Evolutionary conservation across 1,284 basidiomycete species (phyloP).

Genomic region (Athelia psychrophila): DNA sequence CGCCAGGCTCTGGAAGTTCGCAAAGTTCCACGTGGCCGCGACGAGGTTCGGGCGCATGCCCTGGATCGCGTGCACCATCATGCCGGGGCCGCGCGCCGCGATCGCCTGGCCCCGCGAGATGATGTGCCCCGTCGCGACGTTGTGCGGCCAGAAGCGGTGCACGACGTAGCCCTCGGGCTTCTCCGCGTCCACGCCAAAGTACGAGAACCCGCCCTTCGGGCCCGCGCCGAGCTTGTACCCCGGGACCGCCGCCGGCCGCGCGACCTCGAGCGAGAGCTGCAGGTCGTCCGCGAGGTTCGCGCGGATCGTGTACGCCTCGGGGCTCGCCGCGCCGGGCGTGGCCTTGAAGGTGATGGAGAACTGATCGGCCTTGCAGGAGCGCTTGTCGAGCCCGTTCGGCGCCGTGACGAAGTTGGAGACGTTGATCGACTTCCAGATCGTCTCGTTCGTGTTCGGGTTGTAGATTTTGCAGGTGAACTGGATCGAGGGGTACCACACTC

Average conservation of each 20-base stretch:
- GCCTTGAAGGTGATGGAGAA: slow-evolving; percentile 80
- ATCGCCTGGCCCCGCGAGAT: slow-evolving; percentile 70
- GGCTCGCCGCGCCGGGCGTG: slow-evolving; percentile 59
- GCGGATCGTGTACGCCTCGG: slow-evolving; percentile 78
- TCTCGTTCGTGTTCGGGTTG: slow-evolving; percentile 78
- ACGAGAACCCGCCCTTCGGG: slow-evolving; percentile 84
- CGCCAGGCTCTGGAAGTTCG: slow-evolving; percentile 75
- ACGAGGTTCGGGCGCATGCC: slow-evolving; percentile 97
- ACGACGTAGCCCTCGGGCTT: slow-evolving; percentile 87
- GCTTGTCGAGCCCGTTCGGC: slow-evolving; percentile 76
- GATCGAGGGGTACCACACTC: slow-evolving; percentile 90
- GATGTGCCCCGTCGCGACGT: slow-evolving; percentile 66
- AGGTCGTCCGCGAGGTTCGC: slow-evolving; percentile 82
- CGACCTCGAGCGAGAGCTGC: slow-evolving; percentile 76
- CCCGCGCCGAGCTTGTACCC: slow-evolving; percentile 95
- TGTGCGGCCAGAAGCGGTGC: slow-evolving; percentile 90
- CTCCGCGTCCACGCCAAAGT: slow-evolving; percentile 78
- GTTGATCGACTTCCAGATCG: slow-evolving; percentile 88
- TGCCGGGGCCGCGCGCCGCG: slow-evolving; percentile 74
- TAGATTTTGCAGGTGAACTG: slow-evolving; percentile 95
- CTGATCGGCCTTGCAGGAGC: slow-evolving; percentile 87
- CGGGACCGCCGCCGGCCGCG: slow-evolving; percentile 65
- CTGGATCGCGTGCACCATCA: slow-evolving; percentile 97
- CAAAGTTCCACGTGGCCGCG: slow-evolving; percentile 96
- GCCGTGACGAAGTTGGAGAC: slow-evolving; percentile 82